These are phyloP conservation scores for Cokeromyces recurvatus DNA, from an alignment of 371 early-diverging fungal species.

Conservation along the genomic window DNA sequence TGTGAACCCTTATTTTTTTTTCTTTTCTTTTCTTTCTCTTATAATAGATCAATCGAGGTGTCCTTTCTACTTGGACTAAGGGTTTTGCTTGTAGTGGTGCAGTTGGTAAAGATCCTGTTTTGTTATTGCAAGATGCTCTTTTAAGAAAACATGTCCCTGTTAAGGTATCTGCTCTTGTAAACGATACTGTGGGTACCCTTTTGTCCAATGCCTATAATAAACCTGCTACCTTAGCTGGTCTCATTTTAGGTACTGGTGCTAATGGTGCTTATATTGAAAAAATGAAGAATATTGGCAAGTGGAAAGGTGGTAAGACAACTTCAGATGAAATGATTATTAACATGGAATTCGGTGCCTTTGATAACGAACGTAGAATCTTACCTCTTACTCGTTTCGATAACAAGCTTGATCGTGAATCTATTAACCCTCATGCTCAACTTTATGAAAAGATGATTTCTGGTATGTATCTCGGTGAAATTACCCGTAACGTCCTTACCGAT, in stretches of 20 bases:
- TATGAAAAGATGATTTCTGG: constrained; percentile 96
- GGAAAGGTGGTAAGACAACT: constrained; percentile 28
- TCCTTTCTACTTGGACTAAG: constrained; percentile 88
- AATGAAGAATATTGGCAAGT: constrained; percentile 64
- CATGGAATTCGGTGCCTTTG: constrained; percentile 90
- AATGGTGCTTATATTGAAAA: constrained; percentile 93
- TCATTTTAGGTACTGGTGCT: constrained; percentile 94
- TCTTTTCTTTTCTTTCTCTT: not conserved
- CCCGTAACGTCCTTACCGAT: constrained; percentile 73
- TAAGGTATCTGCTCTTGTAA: constrained; percentile 84
- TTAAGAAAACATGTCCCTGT: constrained; percentile 68
- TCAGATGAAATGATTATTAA: constrained; percentile 85
- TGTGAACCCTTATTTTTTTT: no score
- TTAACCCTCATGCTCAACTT: constrained; percentile 76
- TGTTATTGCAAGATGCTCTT: constrained; percentile 81
- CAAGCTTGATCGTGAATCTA: constrained; percentile 77
- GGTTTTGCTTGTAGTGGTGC: constrained; percentile 80
- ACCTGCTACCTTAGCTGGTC: constrained; percentile 80
- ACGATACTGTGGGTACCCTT: constrained; percentile 95
- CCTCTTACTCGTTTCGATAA: constrained; percentile 85
- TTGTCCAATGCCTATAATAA: constrained; percentile 82
- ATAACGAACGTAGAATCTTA: constrained; percentile 70
- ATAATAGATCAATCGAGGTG: constrained; percentile 63
- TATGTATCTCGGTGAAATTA: constrained; percentile 93
- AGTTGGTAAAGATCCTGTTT: constrained; percentile 86